Evolutionary conservation across 306 rosid species (phyloP), one percentile per base, ranked within the genome.

Genomic region (Malus fusca): DNA sequence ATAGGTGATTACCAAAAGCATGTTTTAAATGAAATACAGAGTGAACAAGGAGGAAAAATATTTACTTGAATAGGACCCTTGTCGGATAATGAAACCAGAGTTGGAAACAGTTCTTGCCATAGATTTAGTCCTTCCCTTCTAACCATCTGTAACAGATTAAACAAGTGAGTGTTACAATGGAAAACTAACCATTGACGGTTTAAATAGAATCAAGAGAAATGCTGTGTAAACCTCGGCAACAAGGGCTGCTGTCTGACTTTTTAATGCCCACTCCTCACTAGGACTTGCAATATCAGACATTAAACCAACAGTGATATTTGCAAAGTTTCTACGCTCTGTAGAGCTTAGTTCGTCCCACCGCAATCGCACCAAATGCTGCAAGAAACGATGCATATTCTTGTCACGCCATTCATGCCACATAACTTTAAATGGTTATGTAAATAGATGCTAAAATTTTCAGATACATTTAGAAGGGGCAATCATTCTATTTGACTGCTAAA

Each of bases 221-320:
- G 21, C 48, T 51, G 73, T 72, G 67, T 48, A 78, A 81, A 89
- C 99, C 99, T 95, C 98, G 31, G 98, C 99, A 81, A 90, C 91
- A 80, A 95, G 96, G 77, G 99, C 99, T 81, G 99, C 91, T 51
- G 97, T 83, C 83, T 95, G 99, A 86, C 99, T 95, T 83, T 92
- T 95, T 80, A 95, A 89, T 78, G 97, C 90, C 99, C 99, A 95
- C 81, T 88, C 85, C 81, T 92, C 99, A 75, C 73, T 79, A 62
- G 97, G 96, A 85, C 89, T 90, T 17, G 97, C 96, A 82, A 88
- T 83, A 76, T 92, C 96, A 60, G 93, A 85, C 96, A 92, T 95
- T 80, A 95, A 87, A 84, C 88, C 93, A 71, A 92, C 48, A 19
- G 96, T 81, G 51, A 84, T 88, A 80, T 83, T 90, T 9, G 96